phyloP scores from a whole-genome alignment of 2,329 filamentous ascomycete species.

The Penicillium aurantiogriseum region DNA sequence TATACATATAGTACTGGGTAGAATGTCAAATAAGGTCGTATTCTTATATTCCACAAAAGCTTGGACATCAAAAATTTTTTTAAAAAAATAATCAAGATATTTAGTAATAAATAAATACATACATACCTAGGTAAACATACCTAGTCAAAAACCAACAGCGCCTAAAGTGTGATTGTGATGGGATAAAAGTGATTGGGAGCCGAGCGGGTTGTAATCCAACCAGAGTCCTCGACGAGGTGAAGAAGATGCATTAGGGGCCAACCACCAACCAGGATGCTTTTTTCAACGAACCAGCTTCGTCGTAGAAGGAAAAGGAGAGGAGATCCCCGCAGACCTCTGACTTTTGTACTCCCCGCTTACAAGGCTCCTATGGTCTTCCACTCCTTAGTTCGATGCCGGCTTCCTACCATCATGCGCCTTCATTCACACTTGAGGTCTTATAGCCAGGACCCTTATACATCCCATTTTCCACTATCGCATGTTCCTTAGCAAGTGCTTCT shows the following conservation, averaged over 20 bases:
- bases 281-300: slow-evolving; percentile 12
- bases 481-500: neutral
- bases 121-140: neutral
- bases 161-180: slow-evolving; percentile 22
- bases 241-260: slow-evolving; percentile 25
- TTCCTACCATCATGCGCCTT: slow-evolving; percentile 13
- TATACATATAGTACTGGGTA: neutral
- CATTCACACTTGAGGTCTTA: slow-evolving; percentile 4
- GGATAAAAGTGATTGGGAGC: slow-evolving; percentile 14
- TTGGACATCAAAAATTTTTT: too few species aligned
- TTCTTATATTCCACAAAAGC: neutral
- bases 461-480: neutral
- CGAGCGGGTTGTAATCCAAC: slow-evolving; percentile 24
- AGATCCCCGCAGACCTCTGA: slow-evolving; percentile 17
- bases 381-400: slow-evolving; percentile 9
- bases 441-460: neutral
- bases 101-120: neutral
- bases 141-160: neutral
- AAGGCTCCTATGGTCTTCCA: neutral
- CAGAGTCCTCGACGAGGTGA: slow-evolving; percentile 20
- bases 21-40: neutral
- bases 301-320: neutral
- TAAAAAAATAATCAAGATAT: neutral
- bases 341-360: slow-evolving; percentile 9
- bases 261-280: neutral